phyloP scores from a whole-genome alignment of 2,329 filamentous ascomycete species.

The Neonectria neomacrospora region DNA sequence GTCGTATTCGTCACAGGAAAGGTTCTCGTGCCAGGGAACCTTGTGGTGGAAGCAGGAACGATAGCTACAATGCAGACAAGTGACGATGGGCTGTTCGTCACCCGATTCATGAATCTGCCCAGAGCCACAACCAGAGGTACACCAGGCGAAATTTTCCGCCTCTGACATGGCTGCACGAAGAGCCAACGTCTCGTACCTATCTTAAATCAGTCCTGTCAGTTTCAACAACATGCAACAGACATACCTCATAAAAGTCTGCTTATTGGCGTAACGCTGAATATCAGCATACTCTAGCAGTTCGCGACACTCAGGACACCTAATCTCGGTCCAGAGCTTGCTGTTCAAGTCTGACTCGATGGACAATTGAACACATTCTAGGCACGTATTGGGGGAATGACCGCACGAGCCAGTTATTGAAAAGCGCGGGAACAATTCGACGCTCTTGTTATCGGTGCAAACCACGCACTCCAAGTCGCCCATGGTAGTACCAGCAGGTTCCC shows the following conservation, averaged over 20 bases:
- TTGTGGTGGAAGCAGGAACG: constrained; percentile 57
- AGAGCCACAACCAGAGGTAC: constrained; percentile 60
- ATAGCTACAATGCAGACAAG: constrained; percentile 53
- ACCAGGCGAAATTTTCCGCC: constrained; percentile 63
- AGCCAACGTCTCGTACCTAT: constrained; percentile 56
- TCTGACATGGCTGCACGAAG: constrained; percentile 56
- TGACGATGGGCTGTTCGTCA: constrained; percentile 53
- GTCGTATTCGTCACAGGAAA: constrained; percentile 58
- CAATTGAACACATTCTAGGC: constrained; percentile 49
- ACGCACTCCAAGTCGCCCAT: constrained; percentile 47
- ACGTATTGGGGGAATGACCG: constrained; percentile 48
- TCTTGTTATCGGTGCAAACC: constrained; percentile 51
- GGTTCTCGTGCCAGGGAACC: constrained; percentile 54
- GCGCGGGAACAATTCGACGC: constrained; percentile 45
- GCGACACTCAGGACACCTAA: constrained; percentile 65
- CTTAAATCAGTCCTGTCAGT: constrained; percentile 12
- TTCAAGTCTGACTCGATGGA: constrained; percentile 51
- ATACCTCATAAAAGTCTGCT: constrained; percentile 56
- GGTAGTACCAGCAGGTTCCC: constrained; percentile 37
- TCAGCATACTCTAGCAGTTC: constrained; percentile 55
- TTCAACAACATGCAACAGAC: not conserved
- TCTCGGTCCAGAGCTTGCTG: constrained; percentile 55
- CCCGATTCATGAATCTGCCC: constrained; percentile 63
- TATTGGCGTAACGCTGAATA: constrained; percentile 57
- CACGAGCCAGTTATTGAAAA: constrained; percentile 49